A percentile compares a stretch with the other conserved stretches of the same genome.
phyloP scores from a whole-genome alignment of 805 yeast species.

The Nematodospora valgi region DNA sequence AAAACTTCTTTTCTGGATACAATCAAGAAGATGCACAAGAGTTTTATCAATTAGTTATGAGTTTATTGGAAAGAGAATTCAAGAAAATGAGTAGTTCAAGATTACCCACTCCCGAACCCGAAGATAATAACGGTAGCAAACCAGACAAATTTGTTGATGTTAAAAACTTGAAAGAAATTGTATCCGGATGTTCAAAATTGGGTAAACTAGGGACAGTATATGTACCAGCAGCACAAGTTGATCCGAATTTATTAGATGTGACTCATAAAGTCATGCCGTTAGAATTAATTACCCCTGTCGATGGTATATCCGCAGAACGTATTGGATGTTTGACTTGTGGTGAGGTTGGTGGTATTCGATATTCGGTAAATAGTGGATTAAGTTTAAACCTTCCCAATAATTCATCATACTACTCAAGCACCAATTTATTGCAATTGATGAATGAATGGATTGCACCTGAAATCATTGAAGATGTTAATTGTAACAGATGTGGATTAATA shows the following conservation, averaged over 20 bases:
- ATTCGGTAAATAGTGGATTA: conserved; percentile 71
- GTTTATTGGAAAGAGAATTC: conserved; percentile 60
- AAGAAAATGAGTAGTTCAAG: conserved; percentile 25
- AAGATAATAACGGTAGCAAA: conserved; percentile 9
- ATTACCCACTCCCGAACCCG: conserved; percentile 22
- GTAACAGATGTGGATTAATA: conserved; percentile 83
- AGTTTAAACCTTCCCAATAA: conserved; percentile 62
- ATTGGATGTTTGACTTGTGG: conserved; percentile 91
- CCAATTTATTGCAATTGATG: conserved; percentile 48
- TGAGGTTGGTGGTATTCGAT: conserved; percentile 88
- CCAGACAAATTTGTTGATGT: conserved; percentile 17
- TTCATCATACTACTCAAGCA: conserved; percentile 26
- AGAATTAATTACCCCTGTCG: conserved; percentile 80
- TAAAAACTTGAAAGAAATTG: conserved; percentile 19
- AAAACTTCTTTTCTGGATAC: conserved; percentile 74
- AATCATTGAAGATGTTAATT: conserved; percentile 87
- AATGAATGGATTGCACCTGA: conserved; percentile 75
- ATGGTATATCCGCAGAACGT: conserved; percentile 83
- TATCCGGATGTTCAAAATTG: conserved; percentile 41
- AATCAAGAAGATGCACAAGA: conserved; percentile 98
- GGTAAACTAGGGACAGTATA: conserved; percentile 63
- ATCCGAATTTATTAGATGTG: conserved; percentile 55
- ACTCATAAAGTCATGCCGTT: conserved; percentile 47
- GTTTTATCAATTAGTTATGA: conserved; percentile 77
- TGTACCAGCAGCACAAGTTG: conserved; percentile 74